Conservation (phyloP, 306 rosid species). For the cucumber (Cucumis sativus) region DNA sequence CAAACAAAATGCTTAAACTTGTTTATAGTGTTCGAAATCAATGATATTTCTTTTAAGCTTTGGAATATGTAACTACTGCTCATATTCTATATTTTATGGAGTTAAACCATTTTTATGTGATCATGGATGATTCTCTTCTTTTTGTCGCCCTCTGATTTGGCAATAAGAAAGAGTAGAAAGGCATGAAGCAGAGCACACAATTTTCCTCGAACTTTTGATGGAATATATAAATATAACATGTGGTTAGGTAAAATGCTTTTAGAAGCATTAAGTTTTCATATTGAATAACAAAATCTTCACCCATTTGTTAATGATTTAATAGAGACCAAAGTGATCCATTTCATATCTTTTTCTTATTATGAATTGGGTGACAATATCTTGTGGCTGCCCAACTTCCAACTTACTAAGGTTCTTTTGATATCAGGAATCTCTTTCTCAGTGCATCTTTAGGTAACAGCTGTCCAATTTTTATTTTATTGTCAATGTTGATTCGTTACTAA, state of each 20-base stretch:
- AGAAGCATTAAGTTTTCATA: neutral
- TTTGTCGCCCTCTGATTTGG: neutral
- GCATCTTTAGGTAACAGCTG: neutral
- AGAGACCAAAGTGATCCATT: neutral
- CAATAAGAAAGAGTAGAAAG: no score
- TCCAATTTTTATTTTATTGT: neutral
- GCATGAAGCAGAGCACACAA: neutral
- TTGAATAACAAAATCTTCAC: neutral
- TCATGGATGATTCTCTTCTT: neutral
- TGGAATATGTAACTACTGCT: no score
- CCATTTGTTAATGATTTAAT: neutral
- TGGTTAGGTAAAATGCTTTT: neutral
- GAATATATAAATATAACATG: neutral
- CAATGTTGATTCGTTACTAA: neutral
- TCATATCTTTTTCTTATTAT: neutral
- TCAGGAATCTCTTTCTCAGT: neutral
- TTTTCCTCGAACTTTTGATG: neutral
- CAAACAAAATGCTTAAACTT: no score
- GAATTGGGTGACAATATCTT: conserved; percentile 1
- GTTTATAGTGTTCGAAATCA: no score
- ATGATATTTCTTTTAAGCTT: no score
- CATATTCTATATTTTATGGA: no score
- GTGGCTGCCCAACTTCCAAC: neutral
- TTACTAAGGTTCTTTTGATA: neutral
- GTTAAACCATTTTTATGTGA: no score